These are phyloP conservation scores for Alternaria dauci DNA, from an alignment of 2,329 filamentous ascomycete genomes.

Conservation along the genomic window DNA sequence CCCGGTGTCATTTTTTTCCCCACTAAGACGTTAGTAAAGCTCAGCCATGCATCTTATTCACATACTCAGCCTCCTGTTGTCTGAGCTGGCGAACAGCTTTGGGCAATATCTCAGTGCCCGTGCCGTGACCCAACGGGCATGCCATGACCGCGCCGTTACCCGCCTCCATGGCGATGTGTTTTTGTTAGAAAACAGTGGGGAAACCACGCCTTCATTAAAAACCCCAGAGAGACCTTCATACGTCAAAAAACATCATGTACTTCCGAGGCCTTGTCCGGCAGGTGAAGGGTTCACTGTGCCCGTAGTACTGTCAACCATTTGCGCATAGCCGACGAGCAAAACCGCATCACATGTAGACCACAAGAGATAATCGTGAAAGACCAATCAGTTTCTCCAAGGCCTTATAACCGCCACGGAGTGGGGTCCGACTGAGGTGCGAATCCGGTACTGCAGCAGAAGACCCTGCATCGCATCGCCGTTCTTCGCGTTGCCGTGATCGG, in stretches of 20 bases:
- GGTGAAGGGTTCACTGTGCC: background rate
- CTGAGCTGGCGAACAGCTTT: conserved; percentile 1
- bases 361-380: background rate
- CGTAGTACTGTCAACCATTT: conserved; percentile 1
- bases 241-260: background rate
- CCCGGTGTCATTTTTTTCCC: background rate
- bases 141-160: background rate
- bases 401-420: conserved; percentile 3
- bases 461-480: conserved; percentile 8
- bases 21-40: conserved; percentile 1
- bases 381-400: background rate
- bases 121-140: background rate
- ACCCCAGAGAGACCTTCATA: background rate
- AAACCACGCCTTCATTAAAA: background rate
- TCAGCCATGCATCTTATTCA: background rate
- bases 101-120: background rate
- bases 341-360: background rate
- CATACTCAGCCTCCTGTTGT: conserved; percentile 6
- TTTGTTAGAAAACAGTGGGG: background rate
- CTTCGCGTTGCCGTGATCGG: conserved; percentile 4
- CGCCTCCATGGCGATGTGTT: conserved; percentile 2
- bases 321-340: background rate
- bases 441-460: conserved; percentile 4
- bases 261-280: background rate
- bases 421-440: conserved; percentile 3